phyloP scores from a whole-genome alignment of 2,329 filamentous ascomycete species.

The Cladorrhinum sp. region DNA sequence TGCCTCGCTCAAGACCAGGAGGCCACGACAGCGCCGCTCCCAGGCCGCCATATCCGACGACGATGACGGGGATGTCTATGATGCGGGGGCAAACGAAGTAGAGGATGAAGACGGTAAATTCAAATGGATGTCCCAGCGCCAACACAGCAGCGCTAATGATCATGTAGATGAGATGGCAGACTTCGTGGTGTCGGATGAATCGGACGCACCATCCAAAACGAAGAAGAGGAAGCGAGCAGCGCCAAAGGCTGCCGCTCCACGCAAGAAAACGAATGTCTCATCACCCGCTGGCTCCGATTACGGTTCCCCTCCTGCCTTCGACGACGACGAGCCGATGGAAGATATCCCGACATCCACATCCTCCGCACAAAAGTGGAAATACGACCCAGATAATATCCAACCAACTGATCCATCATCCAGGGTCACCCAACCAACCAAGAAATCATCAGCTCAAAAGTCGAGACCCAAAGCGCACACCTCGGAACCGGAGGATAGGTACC shows the following conservation, averaged over 20 bases:
- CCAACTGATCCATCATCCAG: conserved; percentile 30
- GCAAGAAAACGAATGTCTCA: conserved; percentile 62
- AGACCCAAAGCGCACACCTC: conserved; percentile 72
- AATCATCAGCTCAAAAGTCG: conserved; percentile 32
- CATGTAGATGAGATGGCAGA: conserved; percentile 72
- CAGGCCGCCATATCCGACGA: conserved; percentile 66
- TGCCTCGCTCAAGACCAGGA: conserved; percentile 39
- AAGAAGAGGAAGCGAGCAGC: conserved; percentile 73
- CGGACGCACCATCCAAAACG: conserved; percentile 61
- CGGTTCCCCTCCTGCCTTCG: conserved; percentile 34
- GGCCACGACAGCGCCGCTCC: conserved; percentile 40
- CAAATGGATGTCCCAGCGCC: neutral
- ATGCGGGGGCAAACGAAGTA: conserved; percentile 56
- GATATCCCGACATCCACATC: conserved; percentile 57
- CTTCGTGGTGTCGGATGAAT: conserved; percentile 85
- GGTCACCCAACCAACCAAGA: conserved; percentile 24
- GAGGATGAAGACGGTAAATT: conserved; percentile 50
- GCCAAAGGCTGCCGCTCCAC: conserved; percentile 47
- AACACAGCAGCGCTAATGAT: neutral
- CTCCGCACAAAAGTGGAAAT: conserved; percentile 79
- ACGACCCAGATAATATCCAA: conserved; percentile 48
- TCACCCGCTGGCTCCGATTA: conserved; percentile 33
- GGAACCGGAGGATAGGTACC: conserved; percentile 81
- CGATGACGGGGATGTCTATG: conserved; percentile 68
- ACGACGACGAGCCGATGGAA: conserved; percentile 53